Percentiles rank a stretch among this genome's conserved stretches.
Conservation (phyloP, 164 flowering plant species). For the Brasenia schreberi region DNA sequence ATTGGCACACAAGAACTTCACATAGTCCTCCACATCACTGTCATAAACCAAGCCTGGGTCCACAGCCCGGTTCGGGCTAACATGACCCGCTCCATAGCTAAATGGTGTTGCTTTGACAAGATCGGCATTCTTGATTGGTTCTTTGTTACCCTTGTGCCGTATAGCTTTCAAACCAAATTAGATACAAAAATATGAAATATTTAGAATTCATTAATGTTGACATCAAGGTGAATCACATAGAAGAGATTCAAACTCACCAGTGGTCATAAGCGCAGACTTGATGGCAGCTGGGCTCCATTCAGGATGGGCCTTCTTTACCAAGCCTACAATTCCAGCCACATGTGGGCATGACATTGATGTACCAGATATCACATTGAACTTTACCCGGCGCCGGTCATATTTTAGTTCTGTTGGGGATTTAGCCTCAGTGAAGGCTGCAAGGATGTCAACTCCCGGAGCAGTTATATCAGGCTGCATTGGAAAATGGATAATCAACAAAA, state of each 20-base stretch:
- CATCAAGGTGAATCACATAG: too few species aligned
- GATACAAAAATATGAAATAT: neutral
- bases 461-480: neutral
- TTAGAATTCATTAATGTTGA: neutral
- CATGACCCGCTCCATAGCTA: conserved; percentile 3
- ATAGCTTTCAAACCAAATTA: neutral
- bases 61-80: neutral
- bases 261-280: conserved; percentile 9
- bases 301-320: conserved; percentile 1
- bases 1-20: conserved; percentile 2
- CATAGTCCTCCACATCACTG: neutral
- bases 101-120: neutral
- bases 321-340: conserved; percentile 6
- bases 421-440: conserved; percentile 1
- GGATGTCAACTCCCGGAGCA: conserved; percentile 2
- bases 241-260: neutral
- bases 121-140: neutral
- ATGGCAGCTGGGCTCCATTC: too few species aligned
- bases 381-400: neutral
- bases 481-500: neutral
- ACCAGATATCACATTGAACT: conserved; percentile 8
- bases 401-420: neutral
- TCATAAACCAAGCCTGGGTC: conserved; percentile 9
- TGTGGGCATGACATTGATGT: conserved; percentile 15
- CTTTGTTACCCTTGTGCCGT: neutral